These are phyloP conservation scores for Chlorella sorokiniana DNA, from an alignment of 139 green algal species.

Conservation along the genomic window DNA sequence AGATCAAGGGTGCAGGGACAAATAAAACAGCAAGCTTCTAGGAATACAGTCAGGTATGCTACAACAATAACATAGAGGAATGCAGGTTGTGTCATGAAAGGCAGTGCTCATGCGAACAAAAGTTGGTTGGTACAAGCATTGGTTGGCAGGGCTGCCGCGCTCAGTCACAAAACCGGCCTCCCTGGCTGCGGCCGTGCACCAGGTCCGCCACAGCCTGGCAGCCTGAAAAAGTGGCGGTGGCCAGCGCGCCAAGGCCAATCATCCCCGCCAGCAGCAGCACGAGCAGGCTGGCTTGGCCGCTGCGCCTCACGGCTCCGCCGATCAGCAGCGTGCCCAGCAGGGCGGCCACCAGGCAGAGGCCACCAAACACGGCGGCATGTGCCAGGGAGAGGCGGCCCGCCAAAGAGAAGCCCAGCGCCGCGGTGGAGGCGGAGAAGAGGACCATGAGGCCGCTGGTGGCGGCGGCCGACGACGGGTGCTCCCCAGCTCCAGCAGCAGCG, in stretches of 20 bases:
- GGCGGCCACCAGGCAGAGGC: not conserved
- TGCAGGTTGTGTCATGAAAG: too few relatives aligned
- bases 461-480: constrained; percentile 41
- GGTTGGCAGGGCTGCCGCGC: not conserved
- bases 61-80: too few relatives aligned
- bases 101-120: too few relatives aligned
- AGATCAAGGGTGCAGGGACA: too few relatives aligned
- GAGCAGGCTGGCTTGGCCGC: not conserved
- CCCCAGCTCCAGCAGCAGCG: constrained; percentile 20
- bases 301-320: constrained; percentile 2
- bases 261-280: not conserved
- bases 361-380: constrained; percentile 32
- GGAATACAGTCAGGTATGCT: too few relatives aligned
- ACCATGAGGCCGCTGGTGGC: constrained; percentile 57
- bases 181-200: not conserved
- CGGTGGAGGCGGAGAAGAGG: constrained; percentile 48
- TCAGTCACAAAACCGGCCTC: not conserved
- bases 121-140: too few relatives aligned
- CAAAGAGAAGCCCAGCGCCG: constrained; percentile 43
- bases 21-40: too few relatives aligned
- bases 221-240: not conserved
- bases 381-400: constrained; percentile 36
- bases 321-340: constrained; percentile 3
- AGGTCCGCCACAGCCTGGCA: not conserved
- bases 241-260: not conserved